Percentiles rank a stretch among this genome's conserved stretches.
Conservation (phyloP, 2,329 filamentous ascomycete genomes). For the Trichoderma pleuroti region DNA sequence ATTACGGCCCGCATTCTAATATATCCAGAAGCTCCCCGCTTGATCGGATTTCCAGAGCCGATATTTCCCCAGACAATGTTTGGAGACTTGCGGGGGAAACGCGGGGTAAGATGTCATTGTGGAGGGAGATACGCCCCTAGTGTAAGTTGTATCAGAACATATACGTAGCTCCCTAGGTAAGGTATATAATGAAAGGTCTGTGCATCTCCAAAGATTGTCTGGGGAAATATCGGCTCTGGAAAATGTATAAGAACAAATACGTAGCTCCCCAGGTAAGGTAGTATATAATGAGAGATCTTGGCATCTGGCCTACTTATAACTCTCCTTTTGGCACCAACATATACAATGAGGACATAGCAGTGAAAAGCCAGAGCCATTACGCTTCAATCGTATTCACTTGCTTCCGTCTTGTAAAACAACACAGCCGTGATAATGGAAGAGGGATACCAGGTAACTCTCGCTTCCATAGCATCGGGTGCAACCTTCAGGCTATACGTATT, state of each 20-base stretch:
- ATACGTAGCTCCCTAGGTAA: not conserved
- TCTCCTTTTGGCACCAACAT: not conserved
- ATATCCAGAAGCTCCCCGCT: not conserved
- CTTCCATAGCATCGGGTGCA: not conserved
- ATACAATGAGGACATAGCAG: not conserved
- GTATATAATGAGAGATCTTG: not conserved
- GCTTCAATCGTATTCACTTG: not conserved
- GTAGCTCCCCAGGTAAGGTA: not conserved
- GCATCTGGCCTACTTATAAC: not conserved
- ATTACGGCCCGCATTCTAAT: not conserved
- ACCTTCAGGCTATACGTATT: not conserved
- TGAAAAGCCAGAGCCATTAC: not conserved
- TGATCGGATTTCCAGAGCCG: not conserved
- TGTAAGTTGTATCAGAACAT: not conserved
- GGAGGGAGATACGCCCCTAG: not conserved
- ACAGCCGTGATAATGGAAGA: not conserved
- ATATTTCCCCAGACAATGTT: not conserved
- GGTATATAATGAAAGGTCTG: not conserved
- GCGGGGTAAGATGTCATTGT: not conserved
- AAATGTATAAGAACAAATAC: not conserved
- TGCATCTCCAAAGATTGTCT: no score
- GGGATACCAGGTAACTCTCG: not conserved
- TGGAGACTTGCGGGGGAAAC: not conserved
- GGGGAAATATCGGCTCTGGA: no score
- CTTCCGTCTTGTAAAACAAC: not conserved